Conservation (phyloP, 1,139 yeast species). For the Meyerozyma athensensis region DNA sequence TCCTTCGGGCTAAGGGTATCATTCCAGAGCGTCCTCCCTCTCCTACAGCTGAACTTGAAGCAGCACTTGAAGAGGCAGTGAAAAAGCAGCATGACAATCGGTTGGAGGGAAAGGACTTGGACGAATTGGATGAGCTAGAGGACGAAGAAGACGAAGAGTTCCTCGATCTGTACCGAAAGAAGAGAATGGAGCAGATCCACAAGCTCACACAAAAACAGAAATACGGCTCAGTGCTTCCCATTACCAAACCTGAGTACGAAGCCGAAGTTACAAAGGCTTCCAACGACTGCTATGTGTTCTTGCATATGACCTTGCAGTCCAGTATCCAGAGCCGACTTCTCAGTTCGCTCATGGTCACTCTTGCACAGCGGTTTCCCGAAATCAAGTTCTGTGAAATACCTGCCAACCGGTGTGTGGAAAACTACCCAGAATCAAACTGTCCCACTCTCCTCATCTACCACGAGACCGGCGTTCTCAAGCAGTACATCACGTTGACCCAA, state of each 20-base stretch:
- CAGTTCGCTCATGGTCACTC: constrained; percentile 44
- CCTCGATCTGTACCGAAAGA: constrained; percentile 64
- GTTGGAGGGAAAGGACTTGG: constrained; percentile 67
- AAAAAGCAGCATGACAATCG: constrained; percentile 69
- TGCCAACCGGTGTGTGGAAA: constrained; percentile 83
- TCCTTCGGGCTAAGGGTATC: constrained; percentile 80
- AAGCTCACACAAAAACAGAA: constrained; percentile 55
- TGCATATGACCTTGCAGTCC: constrained; percentile 70
- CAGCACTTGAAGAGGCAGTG: constrained; percentile 80
- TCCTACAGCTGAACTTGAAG: constrained; percentile 81
- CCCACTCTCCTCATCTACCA: constrained; percentile 85
- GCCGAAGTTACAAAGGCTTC: constrained; percentile 83
- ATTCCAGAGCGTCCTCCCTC: constrained; percentile 91
- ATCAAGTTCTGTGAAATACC: constrained; percentile 88
- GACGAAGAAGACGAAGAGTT: constrained; percentile 78
- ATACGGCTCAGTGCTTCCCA: constrained; percentile 73
- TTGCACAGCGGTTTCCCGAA: constrained; percentile 66
- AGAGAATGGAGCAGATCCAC: constrained; percentile 70
- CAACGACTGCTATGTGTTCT: constrained; percentile 53
- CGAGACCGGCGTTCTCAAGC: constrained; percentile 71
- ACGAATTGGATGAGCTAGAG: constrained; percentile 75
- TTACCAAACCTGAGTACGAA: constrained; percentile 84
- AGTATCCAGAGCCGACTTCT: constrained; percentile 71
- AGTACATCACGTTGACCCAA: constrained; percentile 70
- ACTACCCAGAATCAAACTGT: constrained; percentile 83